Evolutionary conservation across 352 stramenopile species (phyloP), one percentile per base, ranked within the genome.

Genomic region (Pythium diclinum): DNA sequence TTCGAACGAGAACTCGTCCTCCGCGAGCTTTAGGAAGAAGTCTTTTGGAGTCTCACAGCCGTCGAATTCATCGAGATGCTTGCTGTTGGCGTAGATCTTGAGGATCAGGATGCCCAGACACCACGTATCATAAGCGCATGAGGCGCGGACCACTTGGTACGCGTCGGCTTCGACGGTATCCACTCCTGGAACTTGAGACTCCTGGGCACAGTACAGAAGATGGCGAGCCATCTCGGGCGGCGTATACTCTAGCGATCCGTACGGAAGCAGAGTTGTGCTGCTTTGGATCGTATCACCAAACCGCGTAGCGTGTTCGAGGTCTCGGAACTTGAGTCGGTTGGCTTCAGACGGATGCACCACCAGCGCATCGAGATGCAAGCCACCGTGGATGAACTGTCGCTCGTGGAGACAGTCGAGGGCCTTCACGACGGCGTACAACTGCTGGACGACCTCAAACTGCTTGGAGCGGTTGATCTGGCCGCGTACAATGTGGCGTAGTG

Each of bases 61-160:
- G 30, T 69, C 51, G 38, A 89, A 83, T 60, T 88, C 79, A 59
- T 82, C 74, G 17, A 91, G 56, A 34, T 69, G 63, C 32, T 74
- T 83, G 28, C 59, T 65, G 33, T 64, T 69, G 6, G 75, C 75
- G 59, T 88, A 84, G 32, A 83, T 68, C 53, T 87, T 85, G 19
- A 89, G 63, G 3, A 87, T 76, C 13, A 85, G 68, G 16, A 88
- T 71, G 0, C 82, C 80, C 19, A 89, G 63, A 53, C 77, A 78
- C 82, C 82, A 91, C 14, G 85, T 65, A 63, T 91, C 82, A 33
- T 83, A 72, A 9, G 78, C 65, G 0, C 69, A 42, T 1, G 75
- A 72, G 21, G 79, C 69, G 30, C 59, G 54, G 5, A 76, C 57
- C 8, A 64, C 48, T 42, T 72, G 61, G n/a, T 59, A 72, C 30